A percentile compares a stretch with the other conserved stretches of the same genome.
These are phyloP conservation scores for Eucommia ulmoides DNA, from an alignment of 257 asterid genomes.

Conservation along the genomic window DNA sequence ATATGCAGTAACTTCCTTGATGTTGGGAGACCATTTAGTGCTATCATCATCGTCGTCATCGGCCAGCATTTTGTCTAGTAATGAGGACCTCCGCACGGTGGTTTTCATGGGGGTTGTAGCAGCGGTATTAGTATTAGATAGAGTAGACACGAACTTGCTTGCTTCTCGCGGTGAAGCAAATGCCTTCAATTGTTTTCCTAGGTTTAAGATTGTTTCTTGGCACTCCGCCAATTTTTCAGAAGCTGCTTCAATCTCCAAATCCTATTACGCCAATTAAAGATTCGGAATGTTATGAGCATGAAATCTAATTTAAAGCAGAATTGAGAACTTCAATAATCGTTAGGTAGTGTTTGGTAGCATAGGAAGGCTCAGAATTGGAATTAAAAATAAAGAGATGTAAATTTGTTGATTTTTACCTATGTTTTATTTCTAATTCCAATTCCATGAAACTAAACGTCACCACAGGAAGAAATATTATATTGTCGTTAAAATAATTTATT, in stretches of 20 bases:
- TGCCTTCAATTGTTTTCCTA: constrained; percentile 83
- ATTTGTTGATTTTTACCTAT: too few relatives aligned
- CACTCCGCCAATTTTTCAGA: constrained; percentile 83
- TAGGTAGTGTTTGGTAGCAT: too few relatives aligned
- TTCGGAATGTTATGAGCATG: background rate
- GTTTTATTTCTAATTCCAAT: too few relatives aligned
- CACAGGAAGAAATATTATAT: too few relatives aligned
- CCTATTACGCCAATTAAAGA: constrained; percentile 27
- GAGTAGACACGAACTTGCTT: constrained; percentile 26
- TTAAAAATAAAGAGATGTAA: too few relatives aligned
- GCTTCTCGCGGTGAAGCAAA: constrained; percentile 55
- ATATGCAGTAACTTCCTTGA: constrained; percentile 26
- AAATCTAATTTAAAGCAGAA: too few relatives aligned
- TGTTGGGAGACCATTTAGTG: constrained; percentile 20
- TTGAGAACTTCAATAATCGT: background rate
- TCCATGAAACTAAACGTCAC: too few relatives aligned
- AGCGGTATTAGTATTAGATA: constrained; percentile 22
- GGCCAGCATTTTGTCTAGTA: constrained; percentile 64
- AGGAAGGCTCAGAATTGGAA: too few relatives aligned
- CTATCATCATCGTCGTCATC: constrained; percentile 25
- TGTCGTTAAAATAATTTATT: too few relatives aligned
- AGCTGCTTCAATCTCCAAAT: constrained; percentile 69
- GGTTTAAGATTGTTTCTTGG: constrained; percentile 75
- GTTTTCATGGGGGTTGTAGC: constrained; percentile 26
- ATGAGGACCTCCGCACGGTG: constrained; percentile 36